Percentiles rank a stretch among this genome's conserved stretches.
phyloP scores from a whole-genome alignment of 2,329 filamentous ascomycete species.

The Hypoxylon sp. region DNA sequence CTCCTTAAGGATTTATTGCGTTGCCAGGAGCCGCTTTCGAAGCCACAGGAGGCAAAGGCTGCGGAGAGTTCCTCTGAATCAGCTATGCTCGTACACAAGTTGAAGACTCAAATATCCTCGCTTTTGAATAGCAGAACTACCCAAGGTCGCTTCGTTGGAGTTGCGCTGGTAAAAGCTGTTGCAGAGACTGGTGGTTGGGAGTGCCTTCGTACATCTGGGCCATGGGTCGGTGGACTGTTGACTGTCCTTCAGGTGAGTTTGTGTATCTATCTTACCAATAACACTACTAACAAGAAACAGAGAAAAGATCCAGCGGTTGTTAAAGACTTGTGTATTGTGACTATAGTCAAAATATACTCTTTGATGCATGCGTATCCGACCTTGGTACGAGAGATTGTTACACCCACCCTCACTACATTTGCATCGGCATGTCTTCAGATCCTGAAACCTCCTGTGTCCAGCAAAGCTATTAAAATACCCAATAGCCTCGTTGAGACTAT shows the following conservation, averaged over 20 bases:
- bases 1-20: conserved; percentile 72
- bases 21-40: conserved; percentile 72
- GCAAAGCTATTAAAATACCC: conserved; percentile 58
- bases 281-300: conserved; percentile 56
- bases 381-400: conserved; percentile 87
- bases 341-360: conserved; percentile 85
- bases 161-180: conserved; percentile 82
- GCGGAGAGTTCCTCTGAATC: conserved; percentile 74
- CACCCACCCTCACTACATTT: conserved; percentile 81
- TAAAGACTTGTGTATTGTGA: conserved; percentile 82
- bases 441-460: conserved; percentile 60
- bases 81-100: conserved; percentile 80
- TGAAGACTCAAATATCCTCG: conserved; percentile 82
- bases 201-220: conserved; percentile 76
- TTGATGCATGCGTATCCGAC: conserved; percentile 86
- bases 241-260: conserved; percentile 75
- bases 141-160: conserved; percentile 82
- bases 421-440: conserved; percentile 80
- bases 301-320: conserved; percentile 82
- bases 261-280: not conserved
- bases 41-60: conserved; percentile 69
- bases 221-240: conserved; percentile 84
- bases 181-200: conserved; percentile 90
- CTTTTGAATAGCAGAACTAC: conserved; percentile 81
- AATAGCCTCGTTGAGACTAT: conserved; percentile 73